Base-by-base conservation (phyloP, 345 rosid species). In the Hibiscus mutabilis region DNA sequence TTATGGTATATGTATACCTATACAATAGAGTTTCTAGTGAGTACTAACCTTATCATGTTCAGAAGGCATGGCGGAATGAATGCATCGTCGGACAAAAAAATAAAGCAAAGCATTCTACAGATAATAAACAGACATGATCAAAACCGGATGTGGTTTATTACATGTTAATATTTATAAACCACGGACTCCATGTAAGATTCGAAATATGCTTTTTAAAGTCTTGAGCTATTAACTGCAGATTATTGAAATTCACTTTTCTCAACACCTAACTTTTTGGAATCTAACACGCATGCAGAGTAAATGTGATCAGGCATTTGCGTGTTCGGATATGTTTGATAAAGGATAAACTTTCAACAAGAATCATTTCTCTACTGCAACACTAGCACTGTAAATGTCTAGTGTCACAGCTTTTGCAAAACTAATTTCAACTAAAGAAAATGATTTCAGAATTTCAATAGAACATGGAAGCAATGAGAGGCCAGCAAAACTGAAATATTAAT, bases 1-100 rank as follows among this genome's bases (percentile, higher is more conserved):
- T 92, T 95, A 79, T 95, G 99, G 84, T 92, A 92, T 71, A 95
- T 79, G 68, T 83, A 87, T 57, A 92, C 99, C 99, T 95, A 80
- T 60, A 68, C 2, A 9, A 47, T 9, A 29, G 40, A 6, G 27
- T 69, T 65, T 27, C 51, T 10, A 53, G 53, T 31, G 66, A 60
- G 63, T 33, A 33, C 51, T 25, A 25, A 40, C 46, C 46, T 40
- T 37, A 3, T 37, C 42, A 37, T 37, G 42, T 37, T 37, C 42
- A 3, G 0, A 37, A 37, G 0, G 46, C 12, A 40, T 7, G 9
- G 6, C 6, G 46, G 49, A 44, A 44, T 44, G 14, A 44, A 9
- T 44, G 49, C 49, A 14, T 44, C 2, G 14, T 44, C 49, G 1
- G 49, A 44, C 49, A 11, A 44, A 44, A 44, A 10, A 44, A 40